A percentile compares a stretch with the other conserved stretches of the same genome.
Conservation (phyloP, 257 asterid species). For the Gynochthodes officinalis region DNA sequence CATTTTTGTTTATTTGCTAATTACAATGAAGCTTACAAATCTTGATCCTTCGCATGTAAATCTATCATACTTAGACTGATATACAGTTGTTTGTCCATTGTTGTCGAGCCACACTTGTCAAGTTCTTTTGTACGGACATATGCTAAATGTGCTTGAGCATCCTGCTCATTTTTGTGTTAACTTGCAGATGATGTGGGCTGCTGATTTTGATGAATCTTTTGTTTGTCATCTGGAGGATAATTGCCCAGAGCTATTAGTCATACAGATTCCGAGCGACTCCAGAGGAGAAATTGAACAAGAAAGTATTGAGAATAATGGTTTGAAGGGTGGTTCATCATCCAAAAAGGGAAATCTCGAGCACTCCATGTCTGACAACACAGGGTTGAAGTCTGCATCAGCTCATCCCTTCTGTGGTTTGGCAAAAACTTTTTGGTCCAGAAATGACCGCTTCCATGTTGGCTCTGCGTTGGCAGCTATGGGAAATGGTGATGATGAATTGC, state of each 20-base stretch:
- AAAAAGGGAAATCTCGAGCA: constrained; percentile 46
- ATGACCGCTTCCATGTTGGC: constrained; percentile 46
- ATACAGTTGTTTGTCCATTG: neutral
- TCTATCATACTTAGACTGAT: neutral
- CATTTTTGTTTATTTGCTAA: neutral
- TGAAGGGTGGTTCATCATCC: constrained; percentile 39
- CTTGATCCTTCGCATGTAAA: neutral
- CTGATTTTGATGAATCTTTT: constrained; percentile 80
- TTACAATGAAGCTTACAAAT: neutral
- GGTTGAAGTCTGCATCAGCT: constrained; percentile 45
- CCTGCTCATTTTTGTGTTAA: constrained; percentile 13
- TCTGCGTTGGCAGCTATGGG: constrained; percentile 51
- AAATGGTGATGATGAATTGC: constrained; percentile 84
- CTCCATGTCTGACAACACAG: constrained; percentile 50
- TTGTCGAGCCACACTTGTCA: neutral
- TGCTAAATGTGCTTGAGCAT: neutral
- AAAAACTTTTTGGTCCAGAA: constrained; percentile 75
- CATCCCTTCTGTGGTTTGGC: constrained; percentile 90
- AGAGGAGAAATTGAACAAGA: constrained; percentile 57
- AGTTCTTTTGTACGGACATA: too few species aligned
- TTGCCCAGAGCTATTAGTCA: constrained; percentile 69
- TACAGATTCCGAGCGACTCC: constrained; percentile 58
- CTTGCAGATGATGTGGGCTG: constrained; percentile 99
- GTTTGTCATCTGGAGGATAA: constrained; percentile 57
- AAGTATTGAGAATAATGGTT: constrained; percentile 39